These are phyloP conservation scores for Cinnamomum micranthum DNA, from an alignment of 164 flowering plant species.

Conservation along the genomic window DNA sequence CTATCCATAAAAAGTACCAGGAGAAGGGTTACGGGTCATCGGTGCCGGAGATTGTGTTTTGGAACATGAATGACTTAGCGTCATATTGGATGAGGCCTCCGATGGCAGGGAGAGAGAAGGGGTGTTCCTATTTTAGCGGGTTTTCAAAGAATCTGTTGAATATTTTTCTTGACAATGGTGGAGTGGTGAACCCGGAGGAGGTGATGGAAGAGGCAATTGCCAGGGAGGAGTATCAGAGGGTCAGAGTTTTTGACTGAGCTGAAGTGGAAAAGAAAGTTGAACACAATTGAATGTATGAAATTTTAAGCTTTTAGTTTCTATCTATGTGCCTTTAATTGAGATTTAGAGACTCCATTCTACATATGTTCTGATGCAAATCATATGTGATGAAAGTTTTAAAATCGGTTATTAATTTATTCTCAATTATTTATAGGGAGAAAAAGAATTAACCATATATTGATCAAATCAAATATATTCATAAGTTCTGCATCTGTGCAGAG, in stretches of 20 bases:
- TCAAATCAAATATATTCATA: too few relatives aligned
- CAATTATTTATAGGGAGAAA: too few relatives aligned
- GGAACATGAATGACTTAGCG: slow-evolving; percentile 39
- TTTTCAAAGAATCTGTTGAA: slow-evolving; percentile 50
- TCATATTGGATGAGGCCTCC: slow-evolving; percentile 26
- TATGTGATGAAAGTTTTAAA: too few relatives aligned
- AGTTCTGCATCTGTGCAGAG: too few relatives aligned
- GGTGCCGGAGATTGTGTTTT: slow-evolving; percentile 51
- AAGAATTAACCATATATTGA: too few relatives aligned
- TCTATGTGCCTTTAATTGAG: too few relatives aligned
- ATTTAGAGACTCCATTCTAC: too few relatives aligned
- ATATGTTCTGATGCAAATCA: too few relatives aligned
- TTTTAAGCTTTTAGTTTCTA: too few relatives aligned
- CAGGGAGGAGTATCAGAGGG: slow-evolving; percentile 30
- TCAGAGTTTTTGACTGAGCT: slow-evolving; percentile 33
- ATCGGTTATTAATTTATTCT: too few relatives aligned
- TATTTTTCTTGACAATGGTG: slow-evolving; percentile 36
- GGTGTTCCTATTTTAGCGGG: too few relatives aligned
- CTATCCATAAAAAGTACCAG: slow-evolving; percentile 30
- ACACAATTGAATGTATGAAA: too few relatives aligned
- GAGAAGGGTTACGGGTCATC: slow-evolving; percentile 24
- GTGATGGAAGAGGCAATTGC: slow-evolving; percentile 39
- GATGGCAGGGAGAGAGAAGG: slow-evolving; percentile 25
- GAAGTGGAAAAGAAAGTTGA: not conserved
- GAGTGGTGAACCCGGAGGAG: slow-evolving; percentile 28